A percentile compares a stretch with the other conserved stretches of the same genome.
Evolutionary conservation across 352 stramenopile species (phyloP).

Genomic region (Phytophthora sojae): DNA sequence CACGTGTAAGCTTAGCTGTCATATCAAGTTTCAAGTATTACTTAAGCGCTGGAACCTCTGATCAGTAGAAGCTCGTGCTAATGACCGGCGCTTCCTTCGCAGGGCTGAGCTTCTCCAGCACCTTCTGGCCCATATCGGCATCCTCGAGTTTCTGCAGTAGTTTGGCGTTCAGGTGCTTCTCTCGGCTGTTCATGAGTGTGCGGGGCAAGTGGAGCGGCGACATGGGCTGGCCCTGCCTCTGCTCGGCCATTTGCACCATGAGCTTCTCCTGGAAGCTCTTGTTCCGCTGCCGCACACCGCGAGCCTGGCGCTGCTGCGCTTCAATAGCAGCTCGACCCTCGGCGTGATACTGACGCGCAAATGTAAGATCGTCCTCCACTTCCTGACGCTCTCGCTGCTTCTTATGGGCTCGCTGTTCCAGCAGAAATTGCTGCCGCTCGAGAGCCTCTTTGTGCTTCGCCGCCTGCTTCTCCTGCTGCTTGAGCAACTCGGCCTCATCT

Average conservation of each 20-base stretch:
- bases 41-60: not conserved
- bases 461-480: slow-evolving; percentile 46
- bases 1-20: too few relatives aligned
- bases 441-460: slow-evolving; percentile 52
- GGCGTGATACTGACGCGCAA: slow-evolving; percentile 56
- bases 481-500: slow-evolving; percentile 39
- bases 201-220: slow-evolving; percentile 64
- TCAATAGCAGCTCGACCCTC: slow-evolving; percentile 54
- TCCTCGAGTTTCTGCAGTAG: slow-evolving; percentile 76
- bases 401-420: slow-evolving; percentile 55
- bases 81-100: slow-evolving; percentile 56
- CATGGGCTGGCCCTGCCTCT: slow-evolving; percentile 55
- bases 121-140: slow-evolving; percentile 56
- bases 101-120: slow-evolving; percentile 71
- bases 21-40: not conserved
- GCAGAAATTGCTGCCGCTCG: slow-evolving; percentile 64
- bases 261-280: slow-evolving; percentile 67
- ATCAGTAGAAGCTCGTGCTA: slow-evolving; percentile 64
- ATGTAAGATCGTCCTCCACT: slow-evolving; percentile 66
- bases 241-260: slow-evolving; percentile 69
- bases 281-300: slow-evolving; percentile 55
- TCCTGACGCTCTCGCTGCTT: slow-evolving; percentile 65
- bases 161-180: slow-evolving; percentile 70
- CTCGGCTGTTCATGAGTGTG: slow-evolving; percentile 71
- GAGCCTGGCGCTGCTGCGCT: slow-evolving; percentile 50